Evolutionary conservation across 352 stramenopile genomes (phyloP), one percentile per base, ranked within the genome.

Genomic region (Globisporangium abappressorium): DNA sequence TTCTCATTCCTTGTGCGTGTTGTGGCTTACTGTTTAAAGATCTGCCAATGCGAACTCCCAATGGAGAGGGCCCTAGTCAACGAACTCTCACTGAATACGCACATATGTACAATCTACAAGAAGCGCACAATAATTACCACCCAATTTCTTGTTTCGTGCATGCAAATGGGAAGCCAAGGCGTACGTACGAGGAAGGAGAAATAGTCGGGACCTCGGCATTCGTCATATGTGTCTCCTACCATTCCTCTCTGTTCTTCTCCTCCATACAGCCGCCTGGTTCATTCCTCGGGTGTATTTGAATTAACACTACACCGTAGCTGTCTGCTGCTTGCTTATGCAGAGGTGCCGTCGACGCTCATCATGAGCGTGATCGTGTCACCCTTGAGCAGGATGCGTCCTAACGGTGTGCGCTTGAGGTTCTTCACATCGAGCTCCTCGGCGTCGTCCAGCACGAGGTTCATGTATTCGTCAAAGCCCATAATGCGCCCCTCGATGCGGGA

Each of bases 301-400:
- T 62, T 62, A 33, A 33, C n/a, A 24, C 20, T 15, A 33, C 30
- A 33, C 30, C 5, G 30, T 33, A 14, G 28, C 54, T 43, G 54
- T 12, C 18, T 12, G 26, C 26, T 33, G 43, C 26, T 12, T 24
- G 7, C 24, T 58, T 66, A 66, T 66, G 60, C 60, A 28, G 60
- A 79, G 26, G 75, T 62, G 53, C 78, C 78, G 54, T 91, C 87
- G 83, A 93, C 89, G 53, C 80, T 81, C 90, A 97, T 97, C 83
- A 99, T 98, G 70, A 99, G 87, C 65, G 98, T 99, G 77, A 99
- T 99, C 36, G 96, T 98, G 88, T 99, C 98, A 41, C 98, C 98
- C 85, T 99, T 99, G 34, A 99, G 91, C 74, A 99, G 85, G 80
- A 99, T 99, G 65, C 97, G 91, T 15, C 98, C 97, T 38, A 99